Evolutionary conservation across 192 early-diverging fungal genomes (phyloP), one percentile per base, ranked within the genome.

Genomic region (Coemansia sp.): DNA sequence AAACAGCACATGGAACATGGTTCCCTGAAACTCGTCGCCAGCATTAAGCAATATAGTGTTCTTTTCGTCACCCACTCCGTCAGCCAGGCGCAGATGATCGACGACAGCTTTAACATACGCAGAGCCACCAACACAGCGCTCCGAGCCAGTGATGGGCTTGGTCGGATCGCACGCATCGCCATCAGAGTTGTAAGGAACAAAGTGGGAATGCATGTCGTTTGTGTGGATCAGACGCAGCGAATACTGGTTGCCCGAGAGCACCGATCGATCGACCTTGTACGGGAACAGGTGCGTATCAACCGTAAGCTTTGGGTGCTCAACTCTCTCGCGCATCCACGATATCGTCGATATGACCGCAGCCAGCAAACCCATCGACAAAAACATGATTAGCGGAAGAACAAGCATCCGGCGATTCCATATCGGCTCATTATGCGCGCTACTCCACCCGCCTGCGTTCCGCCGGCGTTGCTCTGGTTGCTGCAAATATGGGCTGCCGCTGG

Each of bases 11-110:
- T 83, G 84, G 64, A 87, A 88, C 19, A 89, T 53, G 9, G 86
- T 87, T 52, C 91, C 80, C 54, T 77, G 64, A 30, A 81, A 61
- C 54, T 89, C 81, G 66, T 92, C 91, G 22, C 88, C 91, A n/a
- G 84, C 89, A 63, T 92, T 86, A 37, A 93, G 60, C 15, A 93
- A 70, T 23, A 90, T 55, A 7, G 80, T 69, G 40, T 86, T 62
- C 22, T 74, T 53, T 59, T 49, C 67, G 19, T 77, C 64, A 19
- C 62, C 64, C n/a, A n/a, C 47, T 1, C 61, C 64, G 19, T 60
- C 55, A 45, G 33, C 56, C 45, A 48, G n/a, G 0, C 87, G 76
- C 55, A 87, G 59, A 17, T 80, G 61, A 33, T 90, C 83, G 45
- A 90, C 81, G 0, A 85, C 62, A 14, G 82, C 69, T 66, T 87